Percentiles rank a stretch among this genome's conserved stretches.
Conservation (phyloP, 2,329 filamentous ascomycete species). For the Ophiostoma australiae region DNA sequence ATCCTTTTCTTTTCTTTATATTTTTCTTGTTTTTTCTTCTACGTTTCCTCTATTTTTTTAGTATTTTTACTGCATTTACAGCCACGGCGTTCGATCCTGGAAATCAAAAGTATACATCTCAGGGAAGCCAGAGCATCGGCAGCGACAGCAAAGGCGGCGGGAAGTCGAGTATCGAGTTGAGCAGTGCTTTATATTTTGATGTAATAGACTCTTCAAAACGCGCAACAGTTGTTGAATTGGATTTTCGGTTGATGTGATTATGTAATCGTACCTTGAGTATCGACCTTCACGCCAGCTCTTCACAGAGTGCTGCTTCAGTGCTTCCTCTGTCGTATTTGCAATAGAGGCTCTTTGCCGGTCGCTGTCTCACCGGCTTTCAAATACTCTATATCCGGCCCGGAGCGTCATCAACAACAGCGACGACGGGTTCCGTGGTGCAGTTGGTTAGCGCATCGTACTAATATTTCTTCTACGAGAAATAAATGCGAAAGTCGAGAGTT, state of each 20-base stretch:
- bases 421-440: constrained; percentile 13
- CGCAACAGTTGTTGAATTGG: neutral
- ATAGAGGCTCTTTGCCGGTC: no score
- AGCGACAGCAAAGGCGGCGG: neutral
- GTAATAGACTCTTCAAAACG: neutral
- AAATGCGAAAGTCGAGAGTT: constrained; percentile 17
- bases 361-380: neutral
- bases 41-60: no score
- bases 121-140: neutral
- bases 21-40: neutral
- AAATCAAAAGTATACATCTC: constrained; percentile 16
- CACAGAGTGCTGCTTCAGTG: no score
- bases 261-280: neutral
- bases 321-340: no score
- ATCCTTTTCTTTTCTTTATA: neutral
- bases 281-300: no score
- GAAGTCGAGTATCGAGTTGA: neutral
- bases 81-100: constrained; percentile 21
- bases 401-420: neutral
- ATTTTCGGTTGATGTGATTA: neutral
- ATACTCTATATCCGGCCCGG: neutral
- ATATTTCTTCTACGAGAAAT: constrained; percentile 11
- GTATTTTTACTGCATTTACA: constrained; percentile 16
- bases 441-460: constrained; percentile 17
- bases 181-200: neutral